phyloP scores from a whole-genome alignment of 164 flowering plant species.

The Amborella trichopoda region DNA sequence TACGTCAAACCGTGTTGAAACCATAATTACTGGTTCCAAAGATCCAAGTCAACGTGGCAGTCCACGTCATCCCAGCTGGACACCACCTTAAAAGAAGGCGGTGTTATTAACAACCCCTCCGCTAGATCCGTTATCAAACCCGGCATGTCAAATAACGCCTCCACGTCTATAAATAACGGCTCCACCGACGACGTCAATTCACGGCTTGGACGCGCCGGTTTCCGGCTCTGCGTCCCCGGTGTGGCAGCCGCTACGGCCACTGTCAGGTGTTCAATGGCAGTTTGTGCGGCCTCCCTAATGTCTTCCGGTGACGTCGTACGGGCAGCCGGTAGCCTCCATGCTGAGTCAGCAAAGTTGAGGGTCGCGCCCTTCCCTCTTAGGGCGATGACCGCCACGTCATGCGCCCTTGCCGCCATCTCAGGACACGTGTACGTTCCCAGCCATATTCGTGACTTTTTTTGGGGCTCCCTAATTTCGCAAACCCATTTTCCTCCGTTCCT shows the following conservation, averaged over 20 bases:
- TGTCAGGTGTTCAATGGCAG: constrained; percentile 31
- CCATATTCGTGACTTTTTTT: constrained; percentile 34
- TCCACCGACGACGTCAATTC: neutral
- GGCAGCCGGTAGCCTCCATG: constrained; percentile 13
- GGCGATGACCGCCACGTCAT: constrained; percentile 40
- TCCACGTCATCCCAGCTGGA: constrained; percentile 18
- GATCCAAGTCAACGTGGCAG: constrained; percentile 21
- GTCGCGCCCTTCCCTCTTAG: constrained; percentile 20
- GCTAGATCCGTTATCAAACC: constrained; percentile 32
- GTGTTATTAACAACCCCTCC: constrained; percentile 38
- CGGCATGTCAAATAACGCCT: constrained; percentile 15
- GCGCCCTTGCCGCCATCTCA: constrained; percentile 48
- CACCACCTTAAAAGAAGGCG: constrained; percentile 18
- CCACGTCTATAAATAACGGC: constrained; percentile 9
- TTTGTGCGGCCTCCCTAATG: constrained; percentile 17
- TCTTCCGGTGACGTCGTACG: constrained; percentile 14
- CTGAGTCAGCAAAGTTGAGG: constrained; percentile 32
- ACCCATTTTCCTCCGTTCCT: constrained; percentile 35
- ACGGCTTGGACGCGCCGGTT: neutral
- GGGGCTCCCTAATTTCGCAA: constrained; percentile 35
- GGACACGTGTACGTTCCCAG: constrained; percentile 39
- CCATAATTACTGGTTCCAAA: no score
- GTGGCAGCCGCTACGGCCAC: neutral
- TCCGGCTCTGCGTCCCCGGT: neutral
- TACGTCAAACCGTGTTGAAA: no score